Evolutionary conservation across 805 yeast species (phyloP).

Genomic region (Jamesozyma spencerorum): DNA sequence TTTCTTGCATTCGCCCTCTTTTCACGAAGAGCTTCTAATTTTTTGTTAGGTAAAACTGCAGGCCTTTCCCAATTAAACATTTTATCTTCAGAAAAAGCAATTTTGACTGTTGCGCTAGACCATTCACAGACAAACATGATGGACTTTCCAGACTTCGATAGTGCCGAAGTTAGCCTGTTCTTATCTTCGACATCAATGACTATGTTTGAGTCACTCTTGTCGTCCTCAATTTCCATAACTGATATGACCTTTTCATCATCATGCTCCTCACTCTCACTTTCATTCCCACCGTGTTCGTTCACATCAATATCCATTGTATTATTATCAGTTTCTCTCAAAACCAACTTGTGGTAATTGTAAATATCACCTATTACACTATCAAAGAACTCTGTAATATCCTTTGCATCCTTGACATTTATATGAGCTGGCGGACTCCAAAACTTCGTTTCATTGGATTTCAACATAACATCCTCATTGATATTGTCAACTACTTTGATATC

Average conservation of each 20-base stretch:
- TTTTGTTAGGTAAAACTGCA: conserved; percentile 42
- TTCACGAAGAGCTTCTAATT: conserved; percentile 40
- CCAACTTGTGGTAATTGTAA: conserved; percentile 14
- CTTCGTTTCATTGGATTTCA: neutral
- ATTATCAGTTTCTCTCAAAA: neutral
- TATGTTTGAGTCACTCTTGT: neutral
- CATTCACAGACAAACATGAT: conserved; percentile 59
- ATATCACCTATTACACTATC: conserved; percentile 17
- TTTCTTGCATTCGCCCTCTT: conserved; percentile 19
- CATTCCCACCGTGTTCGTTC: neutral
- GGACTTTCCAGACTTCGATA: conserved; percentile 1
- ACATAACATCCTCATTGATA: conserved; percentile 1
- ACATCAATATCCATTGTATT: neutral
- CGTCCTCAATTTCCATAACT: conserved; percentile 1
- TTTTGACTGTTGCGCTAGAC: conserved; percentile 40
- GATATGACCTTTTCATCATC: neutral
- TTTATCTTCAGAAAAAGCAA: conserved; percentile 46
- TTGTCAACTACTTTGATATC: conserved; percentile 15
- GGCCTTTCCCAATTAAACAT: conserved; percentile 49
- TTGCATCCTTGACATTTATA: conserved; percentile 10
- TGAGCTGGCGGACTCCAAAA: conserved; percentile 24
- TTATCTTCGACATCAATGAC: neutral
- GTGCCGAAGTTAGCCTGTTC: neutral
- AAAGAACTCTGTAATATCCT: conserved; percentile 10
- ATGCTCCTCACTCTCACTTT: neutral